These are phyloP conservation scores for Plantago major DNA, from an alignment of 257 asterid genomes.

Conservation along the genomic window DNA sequence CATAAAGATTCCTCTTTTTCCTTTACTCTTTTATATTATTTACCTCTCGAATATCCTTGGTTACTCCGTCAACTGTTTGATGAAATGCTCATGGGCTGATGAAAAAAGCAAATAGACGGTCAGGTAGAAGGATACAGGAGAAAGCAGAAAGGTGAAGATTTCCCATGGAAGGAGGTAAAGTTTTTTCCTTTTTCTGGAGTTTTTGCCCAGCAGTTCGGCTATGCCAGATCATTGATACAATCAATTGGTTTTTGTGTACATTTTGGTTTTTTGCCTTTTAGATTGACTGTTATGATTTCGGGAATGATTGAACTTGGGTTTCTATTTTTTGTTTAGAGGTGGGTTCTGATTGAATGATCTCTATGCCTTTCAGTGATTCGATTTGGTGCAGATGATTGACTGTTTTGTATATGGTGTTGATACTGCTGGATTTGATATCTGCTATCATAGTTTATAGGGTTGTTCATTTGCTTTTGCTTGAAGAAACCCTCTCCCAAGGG, in stretches of 20 bases:
- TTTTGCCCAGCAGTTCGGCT: conserved; percentile 12
- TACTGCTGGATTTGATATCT: not conserved
- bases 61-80: conserved; percentile 24
- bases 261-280: not conserved
- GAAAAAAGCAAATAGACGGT: not conserved
- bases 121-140: not conserved
- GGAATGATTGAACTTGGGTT: too few species aligned
- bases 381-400: not conserved
- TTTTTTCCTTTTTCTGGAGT: conserved; percentile 1
- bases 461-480: not conserved
- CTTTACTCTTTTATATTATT: conserved; percentile 1
- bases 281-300: too few species aligned
- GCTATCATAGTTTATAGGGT: too few species aligned
- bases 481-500: not conserved
- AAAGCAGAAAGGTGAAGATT: not conserved
- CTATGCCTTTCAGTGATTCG: not conserved
- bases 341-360: too few species aligned
- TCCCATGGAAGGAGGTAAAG: conserved; percentile 35
- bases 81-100: conserved; percentile 23
- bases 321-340: not conserved
- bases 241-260: not conserved
- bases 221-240: not conserved
- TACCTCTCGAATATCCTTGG: conserved; percentile 17
- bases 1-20: conserved; percentile 13
- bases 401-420: not conserved